Conservation (phyloP, 2,329 filamentous ascomycete species). For the Diaporthe vaccinii region DNA sequence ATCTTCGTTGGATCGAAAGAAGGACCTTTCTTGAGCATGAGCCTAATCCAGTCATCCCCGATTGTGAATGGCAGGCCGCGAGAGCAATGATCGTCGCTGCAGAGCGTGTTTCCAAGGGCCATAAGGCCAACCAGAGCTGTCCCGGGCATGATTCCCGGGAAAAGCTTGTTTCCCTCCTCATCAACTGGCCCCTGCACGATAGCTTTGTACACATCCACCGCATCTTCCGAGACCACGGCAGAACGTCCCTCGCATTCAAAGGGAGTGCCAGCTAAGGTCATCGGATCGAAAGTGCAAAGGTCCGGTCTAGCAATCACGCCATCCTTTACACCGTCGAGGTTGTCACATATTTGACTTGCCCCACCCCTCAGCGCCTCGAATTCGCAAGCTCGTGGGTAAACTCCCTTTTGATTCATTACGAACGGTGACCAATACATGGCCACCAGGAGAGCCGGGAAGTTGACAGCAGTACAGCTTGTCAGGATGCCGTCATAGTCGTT, state of each 20-base stretch:
- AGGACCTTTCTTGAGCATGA: not conserved
- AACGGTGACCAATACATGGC: slow-evolving; percentile 49
- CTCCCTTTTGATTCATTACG: slow-evolving; percentile 42
- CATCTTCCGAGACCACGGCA: not conserved
- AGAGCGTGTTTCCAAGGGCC: not conserved
- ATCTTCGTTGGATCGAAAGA: slow-evolving; percentile 5
- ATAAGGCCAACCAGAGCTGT: slow-evolving; percentile 5
- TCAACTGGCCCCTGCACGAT: not conserved
- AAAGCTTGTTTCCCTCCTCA: not conserved
- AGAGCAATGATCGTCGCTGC: not conserved
- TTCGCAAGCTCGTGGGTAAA: slow-evolving; percentile 58
- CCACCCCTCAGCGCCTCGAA: slow-evolving; percentile 52
- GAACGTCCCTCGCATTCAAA: slow-evolving; percentile 42
- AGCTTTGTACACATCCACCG: not conserved
- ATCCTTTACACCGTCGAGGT: slow-evolving; percentile 59
- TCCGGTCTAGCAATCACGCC: slow-evolving; percentile 54
- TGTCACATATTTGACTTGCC: slow-evolving; percentile 60
- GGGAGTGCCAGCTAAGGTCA: slow-evolving; percentile 44
- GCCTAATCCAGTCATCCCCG: not conserved
- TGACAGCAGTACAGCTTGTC: slow-evolving; percentile 58
- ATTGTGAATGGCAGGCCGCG: not conserved
- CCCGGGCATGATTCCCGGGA: not conserved
- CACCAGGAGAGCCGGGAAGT: slow-evolving; percentile 51
- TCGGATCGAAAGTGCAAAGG: slow-evolving; percentile 50
- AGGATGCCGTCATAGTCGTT: slow-evolving; percentile 46